Conservation (phyloP, 192 early-diverging fungal genomes). For the Backusella macrospora region DNA sequence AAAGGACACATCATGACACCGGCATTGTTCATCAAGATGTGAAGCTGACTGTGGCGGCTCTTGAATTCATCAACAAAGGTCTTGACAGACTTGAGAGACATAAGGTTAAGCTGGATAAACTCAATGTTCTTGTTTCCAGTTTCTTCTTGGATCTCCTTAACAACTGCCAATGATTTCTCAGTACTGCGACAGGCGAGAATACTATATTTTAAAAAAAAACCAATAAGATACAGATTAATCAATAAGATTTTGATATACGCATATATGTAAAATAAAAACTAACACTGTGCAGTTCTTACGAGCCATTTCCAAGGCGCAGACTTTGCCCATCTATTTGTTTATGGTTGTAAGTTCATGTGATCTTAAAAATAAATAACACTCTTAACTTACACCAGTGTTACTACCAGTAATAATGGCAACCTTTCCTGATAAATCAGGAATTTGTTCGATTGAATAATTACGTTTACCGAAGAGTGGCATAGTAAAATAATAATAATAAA, state of each 20-base stretch:
- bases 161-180: conserved; percentile 15
- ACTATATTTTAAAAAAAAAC: neutral
- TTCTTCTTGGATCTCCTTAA: conserved; percentile 27
- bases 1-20: conserved; percentile 57
- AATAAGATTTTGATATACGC: neutral
- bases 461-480: neutral
- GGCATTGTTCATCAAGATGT: conserved; percentile 65
- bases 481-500: neutral
- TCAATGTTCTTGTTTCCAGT: conserved; percentile 25
- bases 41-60: conserved; percentile 36
- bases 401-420: conserved; percentile 52
- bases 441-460: conserved; percentile 23
- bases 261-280: neutral
- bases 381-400: conserved; percentile 43
- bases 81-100: conserved; percentile 43
- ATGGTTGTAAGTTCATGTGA: neutral
- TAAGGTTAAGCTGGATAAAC: conserved; percentile 35
- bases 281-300: conserved; percentile 31
- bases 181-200: conserved; percentile 23
- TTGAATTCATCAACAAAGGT: conserved; percentile 42
- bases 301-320: conserved; percentile 33
- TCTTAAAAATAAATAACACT: neutral
- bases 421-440: conserved; percentile 44
- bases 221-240: neutral
- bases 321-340: conserved; percentile 29